These are phyloP conservation scores for Claviceps cyperi DNA, from an alignment of 2,329 filamentous ascomycete species.

Conservation along the genomic window DNA sequence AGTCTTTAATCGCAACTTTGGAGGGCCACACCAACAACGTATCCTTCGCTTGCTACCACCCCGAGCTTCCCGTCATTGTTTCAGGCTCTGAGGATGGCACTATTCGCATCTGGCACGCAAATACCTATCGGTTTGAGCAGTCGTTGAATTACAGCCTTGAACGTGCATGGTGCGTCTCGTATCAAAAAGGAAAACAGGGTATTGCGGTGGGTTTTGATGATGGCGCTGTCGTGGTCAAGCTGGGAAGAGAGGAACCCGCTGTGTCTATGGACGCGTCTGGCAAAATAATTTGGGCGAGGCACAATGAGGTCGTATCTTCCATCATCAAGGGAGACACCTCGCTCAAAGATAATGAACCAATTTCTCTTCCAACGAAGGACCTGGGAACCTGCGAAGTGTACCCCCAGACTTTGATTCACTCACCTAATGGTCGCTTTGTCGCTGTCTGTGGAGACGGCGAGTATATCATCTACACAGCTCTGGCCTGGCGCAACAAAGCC, in stretches of 20 bases:
- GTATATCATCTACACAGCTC: conserved; percentile 96
- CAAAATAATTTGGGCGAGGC: conserved; percentile 90
- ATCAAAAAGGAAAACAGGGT: conserved; percentile 86
- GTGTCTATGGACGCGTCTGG: conserved; percentile 95
- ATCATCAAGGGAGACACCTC: conserved; percentile 83
- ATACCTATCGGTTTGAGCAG: conserved; percentile 92
- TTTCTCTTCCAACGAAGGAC: conserved; percentile 81
- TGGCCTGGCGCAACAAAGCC: conserved; percentile 93
- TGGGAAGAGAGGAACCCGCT: conserved; percentile 91
- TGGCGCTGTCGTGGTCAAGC: conserved; percentile 92
- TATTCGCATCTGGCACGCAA: conserved; percentile 96
- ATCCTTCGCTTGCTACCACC: conserved; percentile 95
- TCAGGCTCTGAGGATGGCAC: conserved; percentile 96
- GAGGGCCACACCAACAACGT: conserved; percentile 98
- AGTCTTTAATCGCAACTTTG: conserved; percentile 88
- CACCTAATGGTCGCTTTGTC: conserved; percentile 86
- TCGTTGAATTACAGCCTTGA: conserved; percentile 92
- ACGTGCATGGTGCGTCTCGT: conserved; percentile 93
- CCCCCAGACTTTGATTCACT: conserved; percentile 85
- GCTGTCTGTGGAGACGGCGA: conserved; percentile 80
- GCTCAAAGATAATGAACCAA: conserved; percentile 77
- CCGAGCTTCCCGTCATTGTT: conserved; percentile 90
- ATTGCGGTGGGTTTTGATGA: conserved; percentile 95
- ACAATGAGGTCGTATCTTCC: conserved; percentile 87
- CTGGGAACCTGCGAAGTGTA: conserved; percentile 94